Evolutionary conservation across 148 eudicot genomes (phyloP).

Genomic region (Heliamphora exappendiculata): DNA sequence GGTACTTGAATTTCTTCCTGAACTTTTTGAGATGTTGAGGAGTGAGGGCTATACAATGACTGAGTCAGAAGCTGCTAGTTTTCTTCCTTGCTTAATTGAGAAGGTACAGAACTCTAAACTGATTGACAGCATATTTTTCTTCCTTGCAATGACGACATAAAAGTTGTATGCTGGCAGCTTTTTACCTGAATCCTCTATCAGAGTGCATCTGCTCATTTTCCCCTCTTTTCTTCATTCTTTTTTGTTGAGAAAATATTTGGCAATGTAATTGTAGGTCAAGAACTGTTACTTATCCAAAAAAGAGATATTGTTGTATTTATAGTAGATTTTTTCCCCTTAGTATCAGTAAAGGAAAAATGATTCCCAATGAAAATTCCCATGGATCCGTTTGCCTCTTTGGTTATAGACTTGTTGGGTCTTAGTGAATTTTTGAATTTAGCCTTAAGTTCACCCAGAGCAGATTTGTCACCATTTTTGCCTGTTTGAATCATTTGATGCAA

Average conservation of each 20-base stretch:
- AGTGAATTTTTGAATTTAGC: not conserved
- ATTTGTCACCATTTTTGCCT: not conserved
- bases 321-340: no score
- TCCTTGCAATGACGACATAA: not conserved
- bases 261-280: not conserved
- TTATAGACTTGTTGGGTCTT: not conserved
- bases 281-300: no score
- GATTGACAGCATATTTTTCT: not conserved
- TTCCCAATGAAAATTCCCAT: not conserved
- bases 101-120: constrained; percentile 44
- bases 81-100: constrained; percentile 84
- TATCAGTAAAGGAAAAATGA: no score
- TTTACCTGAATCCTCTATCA: not conserved
- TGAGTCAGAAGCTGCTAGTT: constrained; percentile 88
- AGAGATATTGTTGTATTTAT: not conserved
- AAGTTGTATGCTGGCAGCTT: not conserved
- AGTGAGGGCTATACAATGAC: constrained; percentile 78
- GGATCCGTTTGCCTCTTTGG: no score
- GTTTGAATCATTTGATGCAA: not conserved
- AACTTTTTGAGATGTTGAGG: constrained; percentile 68
- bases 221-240: not conserved
- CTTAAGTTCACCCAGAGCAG: not conserved
- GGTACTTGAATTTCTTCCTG: constrained; percentile 96
- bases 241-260: not conserved
- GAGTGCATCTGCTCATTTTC: not conserved